Base-by-base conservation (phyloP, 495 filamentous ascomycete species). In the Neurospora africana region DNA sequence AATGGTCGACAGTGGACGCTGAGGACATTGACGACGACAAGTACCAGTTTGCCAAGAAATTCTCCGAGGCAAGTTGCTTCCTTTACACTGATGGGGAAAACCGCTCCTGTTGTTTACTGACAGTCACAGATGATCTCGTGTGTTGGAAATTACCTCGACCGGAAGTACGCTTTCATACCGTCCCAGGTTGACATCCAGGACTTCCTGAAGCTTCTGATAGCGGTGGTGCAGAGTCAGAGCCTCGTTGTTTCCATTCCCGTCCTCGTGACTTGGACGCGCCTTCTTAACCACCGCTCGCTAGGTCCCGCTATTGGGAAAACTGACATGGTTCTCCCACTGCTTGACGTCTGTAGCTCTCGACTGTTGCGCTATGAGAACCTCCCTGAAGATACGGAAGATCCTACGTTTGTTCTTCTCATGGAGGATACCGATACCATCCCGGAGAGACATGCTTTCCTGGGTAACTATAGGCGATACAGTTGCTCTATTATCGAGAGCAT, bases 341-440 rank as follows among this genome's bases (percentile, higher is more conserved):
- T 98, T 15, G 92, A 93, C 75, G 87, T 91, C 38, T 95, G 92
- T 81, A 94, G 90, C 79, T 84, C 86, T 58, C 84, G 92, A 44
- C 82, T 97, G 70, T 83, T 95, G 70, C 90, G 93, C 69, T 99
- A 95, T 83, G 95, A 98, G 78, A 87, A 82, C 75, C 86, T 98
- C 30, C 91, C 93, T 0, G 87, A 92, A 69, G 91, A 96, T 73
- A 91, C 89, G 0, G 88, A 93, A 19, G 89, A 98, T 78, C 87
- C 91, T 9, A 92, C 90, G 17, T 86, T 94, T 37, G 82, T 92
- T 41, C 94, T 97, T 72, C 86, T 99, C 8, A 82, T 92, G 69
- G 93, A 97, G 73, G 95, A 99, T 78, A 92, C 97, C 39, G 96
- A 98, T 79, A 98, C 95, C 0, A 85, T 94, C 38, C 96, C 96